phyloP scores from a whole-genome alignment of 169 alveolate genomes.

The Cryptosporidium ubiquitum region DNA sequence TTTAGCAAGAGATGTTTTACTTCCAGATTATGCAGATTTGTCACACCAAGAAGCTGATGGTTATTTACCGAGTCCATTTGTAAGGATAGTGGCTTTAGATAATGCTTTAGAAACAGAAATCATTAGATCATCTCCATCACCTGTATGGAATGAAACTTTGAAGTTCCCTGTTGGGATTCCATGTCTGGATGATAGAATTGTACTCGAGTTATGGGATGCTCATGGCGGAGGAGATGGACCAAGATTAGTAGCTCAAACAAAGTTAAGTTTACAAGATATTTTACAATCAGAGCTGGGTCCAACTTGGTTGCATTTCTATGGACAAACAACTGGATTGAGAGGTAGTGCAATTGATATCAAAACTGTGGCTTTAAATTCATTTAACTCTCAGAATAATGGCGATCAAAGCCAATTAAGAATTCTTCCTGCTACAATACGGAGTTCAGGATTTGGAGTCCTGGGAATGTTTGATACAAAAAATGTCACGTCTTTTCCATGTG shows the following conservation, averaged over 20 bases:
- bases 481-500: conserved; percentile 54
- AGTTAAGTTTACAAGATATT: conserved; percentile 63
- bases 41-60: conserved; percentile 74
- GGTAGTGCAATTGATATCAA: conserved; percentile 63
- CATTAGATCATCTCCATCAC: conserved; percentile 56
- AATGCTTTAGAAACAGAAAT: conserved; percentile 65
- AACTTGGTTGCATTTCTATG: conserved; percentile 72
- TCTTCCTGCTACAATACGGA: background rate
- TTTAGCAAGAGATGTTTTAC: conserved; percentile 53
- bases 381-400: conserved; percentile 19
- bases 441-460: conserved; percentile 47
- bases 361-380: conserved; percentile 30
- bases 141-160: conserved; percentile 71
- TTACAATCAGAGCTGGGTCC: conserved; percentile 53
- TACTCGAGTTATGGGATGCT: conserved; percentile 71
- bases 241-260: conserved; percentile 72
- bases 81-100: conserved; percentile 48
- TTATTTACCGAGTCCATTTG: conserved; percentile 70
- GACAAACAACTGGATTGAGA: conserved; percentile 70
- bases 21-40: conserved; percentile 71
- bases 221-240: conserved; percentile 75
- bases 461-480: conserved; percentile 66
- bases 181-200: conserved; percentile 68
- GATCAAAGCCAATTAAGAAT: conserved; percentile 1
- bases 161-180: conserved; percentile 75